Percentiles rank a stretch among this genome's conserved stretches.
Conservation (phyloP, 306 rosid species). For the Astragalus membranaceus region DNA sequence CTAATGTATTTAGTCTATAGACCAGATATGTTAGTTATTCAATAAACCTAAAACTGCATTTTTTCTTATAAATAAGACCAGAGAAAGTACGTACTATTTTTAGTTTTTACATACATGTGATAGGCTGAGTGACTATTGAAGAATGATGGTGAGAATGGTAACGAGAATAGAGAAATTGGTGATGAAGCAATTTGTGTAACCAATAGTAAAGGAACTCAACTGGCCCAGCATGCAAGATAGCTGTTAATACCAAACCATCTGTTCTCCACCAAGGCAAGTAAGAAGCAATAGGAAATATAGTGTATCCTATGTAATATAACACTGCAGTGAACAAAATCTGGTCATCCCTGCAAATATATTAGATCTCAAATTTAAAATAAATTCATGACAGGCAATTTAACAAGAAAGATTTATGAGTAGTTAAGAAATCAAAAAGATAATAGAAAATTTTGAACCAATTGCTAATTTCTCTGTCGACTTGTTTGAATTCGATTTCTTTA, state of each 20-base stretch:
- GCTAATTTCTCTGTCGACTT: conserved; percentile 53
- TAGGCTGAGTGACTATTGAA: conserved; percentile 36
- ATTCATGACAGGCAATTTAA: too few species aligned
- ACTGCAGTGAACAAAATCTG: conserved; percentile 53
- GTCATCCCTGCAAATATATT: conserved; percentile 46
- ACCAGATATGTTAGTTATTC: too few species aligned
- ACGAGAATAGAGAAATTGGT: conserved; percentile 59
- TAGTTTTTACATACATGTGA: conserved; percentile 15
- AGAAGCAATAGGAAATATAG: not conserved
- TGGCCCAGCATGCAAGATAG: conserved; percentile 45
- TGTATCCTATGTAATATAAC: not conserved
- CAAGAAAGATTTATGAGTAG: too few species aligned
- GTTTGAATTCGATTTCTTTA: conserved; percentile 53
- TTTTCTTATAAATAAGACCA: too few species aligned
- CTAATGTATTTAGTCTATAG: too few species aligned
- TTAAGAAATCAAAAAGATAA: too few species aligned
- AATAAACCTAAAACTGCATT: too few species aligned
- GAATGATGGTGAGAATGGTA: conserved; percentile 60
- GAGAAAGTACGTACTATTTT: too few species aligned
- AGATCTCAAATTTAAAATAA: not conserved
- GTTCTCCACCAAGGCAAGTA: conserved; percentile 45
- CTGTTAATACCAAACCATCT: conserved; percentile 41
- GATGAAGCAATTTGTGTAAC: conserved; percentile 72
- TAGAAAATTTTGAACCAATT: conserved; percentile 27
- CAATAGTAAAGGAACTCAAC: conserved; percentile 73